phyloP scores from a whole-genome alignment of 805 yeast species.

The Grigorovia jiainica region DNA sequence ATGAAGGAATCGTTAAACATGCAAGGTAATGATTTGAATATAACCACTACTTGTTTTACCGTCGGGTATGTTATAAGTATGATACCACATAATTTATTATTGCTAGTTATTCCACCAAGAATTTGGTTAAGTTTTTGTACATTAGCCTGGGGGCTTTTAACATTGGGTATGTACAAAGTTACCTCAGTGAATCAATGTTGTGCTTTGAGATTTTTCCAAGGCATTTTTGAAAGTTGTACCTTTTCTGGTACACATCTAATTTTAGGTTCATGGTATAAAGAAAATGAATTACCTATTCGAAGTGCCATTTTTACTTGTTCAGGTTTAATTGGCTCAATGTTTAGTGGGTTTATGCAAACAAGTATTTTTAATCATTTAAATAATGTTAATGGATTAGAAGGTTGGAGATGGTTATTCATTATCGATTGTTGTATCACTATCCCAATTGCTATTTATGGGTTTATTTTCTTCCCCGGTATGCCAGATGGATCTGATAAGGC shows the following conservation, averaged over 20 bases:
- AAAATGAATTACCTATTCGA: slow-evolving; percentile 39
- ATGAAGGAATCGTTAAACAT: slow-evolving; percentile 48
- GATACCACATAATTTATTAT: slow-evolving; percentile 50
- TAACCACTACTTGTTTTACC: slow-evolving; percentile 46
- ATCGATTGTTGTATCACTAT: slow-evolving; percentile 51
- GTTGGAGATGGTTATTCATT: slow-evolving; percentile 64
- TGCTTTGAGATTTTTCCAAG: slow-evolving; percentile 52
- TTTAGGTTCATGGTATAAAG: slow-evolving; percentile 45
- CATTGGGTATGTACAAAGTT: slow-evolving; percentile 42
- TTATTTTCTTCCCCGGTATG: slow-evolving; percentile 49
- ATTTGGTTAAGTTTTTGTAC: slow-evolving; percentile 48
- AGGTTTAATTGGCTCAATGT: slow-evolving; percentile 46
- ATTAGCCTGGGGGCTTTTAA: slow-evolving; percentile 47
- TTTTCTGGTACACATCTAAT: slow-evolving; percentile 47
- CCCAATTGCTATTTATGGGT: slow-evolving; percentile 49
- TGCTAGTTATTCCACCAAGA: slow-evolving; percentile 44
- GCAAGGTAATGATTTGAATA: slow-evolving; percentile 40
- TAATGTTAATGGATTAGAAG: slow-evolving; percentile 40
- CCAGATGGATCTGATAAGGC: slow-evolving; percentile 31
- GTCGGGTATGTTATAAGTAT: slow-evolving; percentile 54
- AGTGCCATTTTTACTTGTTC: slow-evolving; percentile 47
- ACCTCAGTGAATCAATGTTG: slow-evolving; percentile 40
- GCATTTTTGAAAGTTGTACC: slow-evolving; percentile 49
- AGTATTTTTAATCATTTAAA: slow-evolving; percentile 40
- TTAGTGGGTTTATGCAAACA: slow-evolving; percentile 50